phyloP scores from a whole-genome alignment of 768 basidiomycete genomes.

The Lactarius quietus region DNA sequence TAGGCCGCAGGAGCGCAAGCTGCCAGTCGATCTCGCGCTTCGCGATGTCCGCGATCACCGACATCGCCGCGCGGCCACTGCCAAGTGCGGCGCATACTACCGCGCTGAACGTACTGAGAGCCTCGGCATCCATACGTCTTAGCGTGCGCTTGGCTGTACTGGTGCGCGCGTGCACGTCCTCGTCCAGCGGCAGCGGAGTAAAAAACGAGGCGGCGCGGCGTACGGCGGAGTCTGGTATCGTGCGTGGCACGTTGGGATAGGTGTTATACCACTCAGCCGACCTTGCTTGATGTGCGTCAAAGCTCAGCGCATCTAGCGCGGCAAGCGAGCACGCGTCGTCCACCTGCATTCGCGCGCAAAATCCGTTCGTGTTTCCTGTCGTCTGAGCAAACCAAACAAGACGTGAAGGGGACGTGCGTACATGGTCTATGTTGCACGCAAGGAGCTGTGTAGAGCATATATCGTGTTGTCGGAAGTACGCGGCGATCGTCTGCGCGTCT shows the following conservation, averaged over 20 bases:
- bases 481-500: slow-evolving; percentile 23
- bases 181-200: background rate
- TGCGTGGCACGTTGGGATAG: background rate
- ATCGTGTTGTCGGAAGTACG: slow-evolving; percentile 21
- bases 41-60: slow-evolving; percentile 1
- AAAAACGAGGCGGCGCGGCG: background rate
- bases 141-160: background rate
- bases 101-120: slow-evolving; percentile 11
- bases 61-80: slow-evolving; percentile 2
- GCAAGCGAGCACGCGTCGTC: slow-evolving; percentile 23
- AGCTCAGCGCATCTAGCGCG: slow-evolving; percentile 16
- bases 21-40: slow-evolving; percentile 20
- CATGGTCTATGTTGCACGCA: slow-evolving; percentile 10
- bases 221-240: background rate
- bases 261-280: slow-evolving; percentile 12
- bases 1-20: slow-evolving; percentile 1
- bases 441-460: slow-evolving; percentile 11
- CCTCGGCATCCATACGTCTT: background rate
- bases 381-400: background rate
- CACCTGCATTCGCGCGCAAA: slow-evolving; percentile 9
- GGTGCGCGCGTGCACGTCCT: background rate
- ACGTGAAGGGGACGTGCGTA: slow-evolving; percentile 10
- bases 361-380: background rate
- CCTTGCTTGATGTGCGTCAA: slow-evolving; percentile 19
- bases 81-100: slow-evolving; percentile 7